Base-by-base conservation (phyloP, 225 moss, liverwort and hornwort genomes). In the Physcomitrium patens region DNA sequence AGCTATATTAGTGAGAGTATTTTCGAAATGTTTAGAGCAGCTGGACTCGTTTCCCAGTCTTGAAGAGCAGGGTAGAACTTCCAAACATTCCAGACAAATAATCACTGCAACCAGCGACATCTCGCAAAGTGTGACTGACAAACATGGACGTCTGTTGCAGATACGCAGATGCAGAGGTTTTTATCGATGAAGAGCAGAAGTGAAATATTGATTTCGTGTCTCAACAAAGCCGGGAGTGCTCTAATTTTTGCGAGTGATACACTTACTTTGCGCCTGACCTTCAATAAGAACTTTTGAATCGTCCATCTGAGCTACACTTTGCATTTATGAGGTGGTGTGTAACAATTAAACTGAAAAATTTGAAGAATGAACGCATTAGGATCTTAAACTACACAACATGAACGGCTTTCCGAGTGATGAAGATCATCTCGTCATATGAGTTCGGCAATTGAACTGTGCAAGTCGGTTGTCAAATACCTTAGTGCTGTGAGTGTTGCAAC, bases 151-250 rank as follows among this genome's bases (percentile, higher is more conserved):
- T 63, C 15, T 67, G 45, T 68, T 7, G 73, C 75, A 87, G 87
- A 84, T 78, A 76, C 87, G 83, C 59, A 76, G 87, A 16, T 19
- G 66, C 37, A 5, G 83, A 86, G 78, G 56, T 37, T 37, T n/a
- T 37, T 7, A 37, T 37, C 31, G 31, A 37, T 3, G 31, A 37
- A 37, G 7, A 2, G 4, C 31, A 37, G 31, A 72, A 83, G 10
- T 86, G 86, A 83, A 86, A 86, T 59, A 81, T 84, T 44, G 75
- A 86, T 62, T 86, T 78, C n/a, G 61, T 86, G 1, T 4, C 59
- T 86, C 15, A 86, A 80, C 23, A 51, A 65, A 9, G 86, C 62
- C 0, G 86, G 86, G 10, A 83, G 78, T 47, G 78, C 86, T 14
- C 81, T 84, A 43, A 76, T 86, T 24, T 65, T 83, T 10, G 19